Evolutionary conservation across 2,329 filamentous ascomycete species (phyloP), one percentile per base, ranked within the genome.

Genomic region (Hypoxylon sp.): DNA sequence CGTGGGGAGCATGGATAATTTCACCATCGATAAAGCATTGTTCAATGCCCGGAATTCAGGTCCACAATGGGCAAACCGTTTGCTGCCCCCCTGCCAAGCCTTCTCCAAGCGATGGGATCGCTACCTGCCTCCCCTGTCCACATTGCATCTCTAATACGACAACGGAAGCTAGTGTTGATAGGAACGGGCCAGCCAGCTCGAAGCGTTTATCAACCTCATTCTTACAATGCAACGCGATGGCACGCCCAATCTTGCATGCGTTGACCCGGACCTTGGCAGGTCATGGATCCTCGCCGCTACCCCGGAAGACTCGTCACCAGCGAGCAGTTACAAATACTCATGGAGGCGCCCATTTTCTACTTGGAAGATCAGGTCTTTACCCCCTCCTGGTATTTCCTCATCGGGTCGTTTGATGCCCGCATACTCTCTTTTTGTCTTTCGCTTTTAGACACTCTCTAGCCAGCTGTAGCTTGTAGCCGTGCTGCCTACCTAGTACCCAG

Each of bases 311-410:
- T 60, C 41, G 30, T 41, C 46, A 55, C 30, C 38, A 38, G 25
- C 38, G 5, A 43, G 38, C 34, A 61, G 19, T 51, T 74, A 73
- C 69, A 72, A 72, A 73, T 74, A 74, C 63, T 55, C 63, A 53
- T 51, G 43, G 45, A 13, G n/a, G 13, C 55, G 45, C 64, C 69
- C 67, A 60, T 45, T 34, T 34, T 38, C 52, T 41, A 9, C n/a
- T 43, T 46, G 38, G 52, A 53, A 41, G 30, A n/a, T 9, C 49
- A 59, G 55, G 25, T 21, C 25, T 30, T 51, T 58, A 56, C 53
- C 58, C 52, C 62, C 41, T 45, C 41, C 34, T 17, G 36, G 30
- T 36, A 68, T 49, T 60, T 60, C 56, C 45, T 36, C 23, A 30
- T 63, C 36, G 56, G 51, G 65, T 70, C 52, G 52, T 62, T 61